Conservation (phyloP, 2,329 filamentous ascomycete species). For the Fusarium globosum region DNA sequence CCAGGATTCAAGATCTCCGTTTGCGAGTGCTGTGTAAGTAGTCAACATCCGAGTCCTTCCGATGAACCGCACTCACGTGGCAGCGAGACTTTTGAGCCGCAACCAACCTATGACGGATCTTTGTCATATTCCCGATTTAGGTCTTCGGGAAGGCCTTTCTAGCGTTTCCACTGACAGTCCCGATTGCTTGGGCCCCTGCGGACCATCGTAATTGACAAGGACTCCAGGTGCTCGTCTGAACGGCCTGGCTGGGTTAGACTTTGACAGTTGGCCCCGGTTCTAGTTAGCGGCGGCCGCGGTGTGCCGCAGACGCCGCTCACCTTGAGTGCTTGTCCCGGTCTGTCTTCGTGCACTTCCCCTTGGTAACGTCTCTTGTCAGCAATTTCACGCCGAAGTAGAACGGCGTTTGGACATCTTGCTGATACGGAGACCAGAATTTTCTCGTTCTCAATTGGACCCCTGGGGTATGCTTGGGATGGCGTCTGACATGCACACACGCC, state of each 20-base stretch:
- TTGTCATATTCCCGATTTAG: slow-evolving; percentile 9
- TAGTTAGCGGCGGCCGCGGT: background rate
- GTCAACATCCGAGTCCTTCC: slow-evolving; percentile 38
- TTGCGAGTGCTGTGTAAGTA: background rate
- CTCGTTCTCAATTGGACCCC: background rate
- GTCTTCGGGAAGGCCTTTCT: slow-evolving; percentile 2
- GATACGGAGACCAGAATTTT: slow-evolving; percentile 7
- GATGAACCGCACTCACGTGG: slow-evolving; percentile 39
- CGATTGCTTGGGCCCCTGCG: slow-evolving; percentile 9
- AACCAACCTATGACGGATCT: slow-evolving; percentile 1
- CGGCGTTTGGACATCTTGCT: slow-evolving; percentile 8
- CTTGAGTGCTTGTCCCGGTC: slow-evolving; percentile 33
- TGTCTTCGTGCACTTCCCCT: slow-evolving; percentile 35
- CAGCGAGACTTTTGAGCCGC: slow-evolving; percentile 25
- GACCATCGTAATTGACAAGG: slow-evolving; percentile 5
- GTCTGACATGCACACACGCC: slow-evolving; percentile 9
- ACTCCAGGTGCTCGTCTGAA: slow-evolving; percentile 13
- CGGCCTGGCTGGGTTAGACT: slow-evolving; percentile 5
- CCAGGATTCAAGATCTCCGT: background rate
- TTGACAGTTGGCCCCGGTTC: slow-evolving; percentile 1
- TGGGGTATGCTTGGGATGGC: slow-evolving; percentile 7
- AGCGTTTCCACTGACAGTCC: slow-evolving; percentile 18
- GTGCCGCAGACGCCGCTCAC: slow-evolving; percentile 35
- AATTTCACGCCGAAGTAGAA: slow-evolving; percentile 4
- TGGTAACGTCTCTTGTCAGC: slow-evolving; percentile 28